Conservation (phyloP, 139 green algal genomes). For the Spirogloea muscicola region DNA sequence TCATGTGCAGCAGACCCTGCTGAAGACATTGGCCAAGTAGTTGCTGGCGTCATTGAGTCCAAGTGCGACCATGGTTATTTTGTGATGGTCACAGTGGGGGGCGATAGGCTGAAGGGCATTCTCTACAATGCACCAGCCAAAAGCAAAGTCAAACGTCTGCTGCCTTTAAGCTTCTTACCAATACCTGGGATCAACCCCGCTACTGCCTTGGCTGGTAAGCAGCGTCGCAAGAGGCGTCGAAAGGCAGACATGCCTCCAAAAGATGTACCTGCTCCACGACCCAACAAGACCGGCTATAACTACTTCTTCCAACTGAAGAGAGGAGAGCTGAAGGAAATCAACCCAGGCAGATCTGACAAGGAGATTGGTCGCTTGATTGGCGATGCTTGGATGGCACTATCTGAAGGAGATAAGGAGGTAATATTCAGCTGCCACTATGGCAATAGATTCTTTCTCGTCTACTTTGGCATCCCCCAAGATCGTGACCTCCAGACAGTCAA, state of each 20-base stretch:
- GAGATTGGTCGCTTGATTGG: slow-evolving; percentile 6
- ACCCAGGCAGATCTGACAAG: slow-evolving; percentile 8
- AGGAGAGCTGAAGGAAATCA: slow-evolving; percentile 17
- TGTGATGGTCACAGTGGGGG: slow-evolving; percentile 20
- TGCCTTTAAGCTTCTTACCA: background rate
- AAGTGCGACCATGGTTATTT: slow-evolving; percentile 42
- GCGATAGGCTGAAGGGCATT: slow-evolving; percentile 25
- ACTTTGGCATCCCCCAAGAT: too few species aligned
- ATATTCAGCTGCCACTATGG: too few species aligned
- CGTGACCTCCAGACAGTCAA: too few species aligned
- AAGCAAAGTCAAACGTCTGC: slow-evolving; percentile 10
- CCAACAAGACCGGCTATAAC: slow-evolving; percentile 6
- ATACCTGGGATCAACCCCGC: background rate
- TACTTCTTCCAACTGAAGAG: slow-evolving; percentile 5
- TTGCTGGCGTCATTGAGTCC: slow-evolving; percentile 27
- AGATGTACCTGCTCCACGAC: background rate
- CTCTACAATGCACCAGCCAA: slow-evolving; percentile 14
- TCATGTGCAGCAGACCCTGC: slow-evolving; percentile 5
- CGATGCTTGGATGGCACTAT: background rate
- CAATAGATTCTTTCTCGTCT: too few species aligned
- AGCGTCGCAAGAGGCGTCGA: background rate
- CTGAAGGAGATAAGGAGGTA: slow-evolving; percentile 4
- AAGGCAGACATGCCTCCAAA: background rate
- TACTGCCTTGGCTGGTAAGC: slow-evolving; percentile 4
- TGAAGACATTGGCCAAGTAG: slow-evolving; percentile 14